Conservation (phyloP, 1,284 basidiomycete genomes). For the Sanguinoderma infundibulare region DNA sequence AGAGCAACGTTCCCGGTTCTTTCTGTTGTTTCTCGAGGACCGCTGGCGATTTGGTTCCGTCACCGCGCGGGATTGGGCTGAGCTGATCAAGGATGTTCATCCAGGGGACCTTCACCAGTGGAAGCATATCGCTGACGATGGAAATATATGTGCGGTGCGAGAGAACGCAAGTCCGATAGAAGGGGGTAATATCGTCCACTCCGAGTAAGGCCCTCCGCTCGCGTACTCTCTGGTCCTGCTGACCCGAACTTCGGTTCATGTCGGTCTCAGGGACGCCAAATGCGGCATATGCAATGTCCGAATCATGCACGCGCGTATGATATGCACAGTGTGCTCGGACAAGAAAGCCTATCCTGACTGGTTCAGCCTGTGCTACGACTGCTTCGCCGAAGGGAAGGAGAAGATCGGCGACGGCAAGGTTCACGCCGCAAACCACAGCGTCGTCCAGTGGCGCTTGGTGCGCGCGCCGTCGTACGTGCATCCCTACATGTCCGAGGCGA, state of each 20-base stretch:
- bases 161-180: too few relatives aligned
- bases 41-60: background rate
- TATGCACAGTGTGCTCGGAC: background rate
- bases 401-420: background rate
- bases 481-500: too few relatives aligned
- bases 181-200: too few relatives aligned
- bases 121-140: background rate
- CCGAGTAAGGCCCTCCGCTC: too few relatives aligned
- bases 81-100: slow-evolving; percentile 1
- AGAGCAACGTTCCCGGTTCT: too few relatives aligned
- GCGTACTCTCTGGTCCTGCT: too few relatives aligned
- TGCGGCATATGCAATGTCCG: background rate
- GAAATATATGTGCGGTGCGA: background rate
- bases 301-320: background rate
- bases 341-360: background rate
- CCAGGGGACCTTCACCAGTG: slow-evolving; percentile 9
- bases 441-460: background rate
- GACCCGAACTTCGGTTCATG: background rate
- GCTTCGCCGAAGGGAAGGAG: background rate
- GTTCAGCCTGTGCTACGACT: background rate
- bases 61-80: slow-evolving; percentile 1
- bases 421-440: background rate
- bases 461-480: too few relatives aligned
- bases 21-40: too few relatives aligned
- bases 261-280: background rate